A percentile compares a stretch with the other conserved stretches of the same genome.
Conservation (phyloP, 2,329 filamentous ascomycete genomes). For the Cercospora brassicicola region DNA sequence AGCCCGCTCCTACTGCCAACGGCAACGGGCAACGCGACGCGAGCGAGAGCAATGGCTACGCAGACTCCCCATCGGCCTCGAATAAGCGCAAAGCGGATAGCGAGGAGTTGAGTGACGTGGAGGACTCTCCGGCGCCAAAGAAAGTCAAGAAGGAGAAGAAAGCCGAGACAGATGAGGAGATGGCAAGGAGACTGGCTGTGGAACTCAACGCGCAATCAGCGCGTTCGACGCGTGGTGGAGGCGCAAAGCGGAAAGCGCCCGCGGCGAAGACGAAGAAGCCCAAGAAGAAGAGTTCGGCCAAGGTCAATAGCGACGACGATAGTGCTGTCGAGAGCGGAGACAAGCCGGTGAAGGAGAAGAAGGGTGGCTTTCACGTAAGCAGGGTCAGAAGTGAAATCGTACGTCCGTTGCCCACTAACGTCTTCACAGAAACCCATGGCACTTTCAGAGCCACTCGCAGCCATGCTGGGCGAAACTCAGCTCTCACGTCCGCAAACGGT, state of each 20-base stretch:
- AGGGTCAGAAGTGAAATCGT: neutral
- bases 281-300: conserved; percentile 66
- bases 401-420: conserved; percentile 10
- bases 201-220: conserved; percentile 75
- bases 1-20: conserved; percentile 44
- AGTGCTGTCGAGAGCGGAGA: conserved; percentile 62
- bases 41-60: conserved; percentile 20
- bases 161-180: conserved; percentile 75
- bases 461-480: conserved; percentile 70
- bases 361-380: conserved; percentile 83
- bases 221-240: conserved; percentile 70
- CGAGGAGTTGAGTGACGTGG: conserved; percentile 45
- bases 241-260: conserved; percentile 55
- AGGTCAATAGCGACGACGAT: conserved; percentile 75
- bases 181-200: conserved; percentile 85
- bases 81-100: conserved; percentile 47
- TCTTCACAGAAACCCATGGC: conserved; percentile 65
- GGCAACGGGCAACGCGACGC: conserved; percentile 30
- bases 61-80: conserved; percentile 24
- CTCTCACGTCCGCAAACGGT: conserved; percentile 93
- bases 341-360: conserved; percentile 64
- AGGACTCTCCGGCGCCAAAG: conserved; percentile 43
- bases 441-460: conserved; percentile 68
- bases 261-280: conserved; percentile 65
- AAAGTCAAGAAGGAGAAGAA: conserved; percentile 59